These are phyloP conservation scores for Acrocalymma vagum DNA, from an alignment of 2,329 filamentous ascomycete species.

Conservation along the genomic window DNA sequence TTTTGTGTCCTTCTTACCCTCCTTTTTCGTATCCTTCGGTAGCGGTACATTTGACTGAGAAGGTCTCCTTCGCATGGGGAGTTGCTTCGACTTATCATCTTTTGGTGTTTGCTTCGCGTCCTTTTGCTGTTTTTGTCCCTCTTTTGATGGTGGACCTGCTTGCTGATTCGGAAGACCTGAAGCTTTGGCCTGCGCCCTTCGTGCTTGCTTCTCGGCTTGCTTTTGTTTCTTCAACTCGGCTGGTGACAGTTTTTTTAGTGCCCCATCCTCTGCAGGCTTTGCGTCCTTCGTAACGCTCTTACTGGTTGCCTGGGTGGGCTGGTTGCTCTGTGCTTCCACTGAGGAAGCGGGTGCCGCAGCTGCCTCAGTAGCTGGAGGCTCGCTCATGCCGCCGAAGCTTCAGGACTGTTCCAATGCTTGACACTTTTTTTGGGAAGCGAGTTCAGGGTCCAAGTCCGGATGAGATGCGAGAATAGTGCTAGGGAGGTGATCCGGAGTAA, in stretches of 20 bases:
- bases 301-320: conserved; percentile 18
- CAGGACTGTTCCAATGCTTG: no score
- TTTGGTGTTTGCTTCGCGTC: conserved; percentile 42
- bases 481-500: no score
- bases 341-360: conserved; percentile 18
- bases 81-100: conserved; percentile 41
- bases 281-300: conserved; percentile 32
- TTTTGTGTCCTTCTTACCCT: conserved; percentile 57
- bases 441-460: no score
- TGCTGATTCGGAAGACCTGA: conserved; percentile 45
- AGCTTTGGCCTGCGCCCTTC: conserved; percentile 75
- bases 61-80: conserved; percentile 40
- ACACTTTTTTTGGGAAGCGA: no score
- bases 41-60: conserved; percentile 39
- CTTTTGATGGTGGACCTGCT: conserved; percentile 34
- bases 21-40: conserved; percentile 40
- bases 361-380: conserved; percentile 25
- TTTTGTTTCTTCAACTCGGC: conserved; percentile 88
- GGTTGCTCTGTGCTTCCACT: conserved; percentile 17
- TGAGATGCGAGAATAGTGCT: no score
- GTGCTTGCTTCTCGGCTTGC: conserved; percentile 90
- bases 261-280: conserved; percentile 24
- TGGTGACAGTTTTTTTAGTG: conserved; percentile 67
- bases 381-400: conserved; percentile 43
- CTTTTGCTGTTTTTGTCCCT: conserved; percentile 45